These are phyloP conservation scores for Pulveroboletus sp. DNA, from an alignment of 768 basidiomycete species.

Conservation along the genomic window DNA sequence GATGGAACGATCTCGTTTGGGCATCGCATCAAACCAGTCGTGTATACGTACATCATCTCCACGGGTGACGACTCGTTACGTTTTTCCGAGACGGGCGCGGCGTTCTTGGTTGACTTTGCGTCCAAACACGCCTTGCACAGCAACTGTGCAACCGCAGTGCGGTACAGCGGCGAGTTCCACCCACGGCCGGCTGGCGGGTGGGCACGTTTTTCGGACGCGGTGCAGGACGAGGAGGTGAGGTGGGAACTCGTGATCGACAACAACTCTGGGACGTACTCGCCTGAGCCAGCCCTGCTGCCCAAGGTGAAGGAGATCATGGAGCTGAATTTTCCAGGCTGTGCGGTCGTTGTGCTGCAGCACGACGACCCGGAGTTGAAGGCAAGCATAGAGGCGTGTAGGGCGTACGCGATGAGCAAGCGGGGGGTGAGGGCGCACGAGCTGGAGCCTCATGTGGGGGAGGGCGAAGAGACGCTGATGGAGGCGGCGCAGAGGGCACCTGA, in stretches of 20 bases:
- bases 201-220: constrained; percentile 54
- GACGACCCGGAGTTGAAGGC: constrained; percentile 51
- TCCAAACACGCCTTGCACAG: constrained; percentile 84
- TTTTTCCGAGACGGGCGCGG: constrained; percentile 83
- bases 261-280: constrained; percentile 81
- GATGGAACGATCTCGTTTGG: constrained; percentile 15
- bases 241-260: constrained; percentile 90
- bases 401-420: constrained; percentile 57
- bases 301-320: constrained; percentile 58
- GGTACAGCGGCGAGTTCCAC: constrained; percentile 79
- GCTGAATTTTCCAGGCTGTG: constrained; percentile 67
- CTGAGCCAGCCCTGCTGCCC: constrained; percentile 59
- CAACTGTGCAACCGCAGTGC: constrained; percentile 61
- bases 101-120: constrained; percentile 82
- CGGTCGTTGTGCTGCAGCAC: constrained; percentile 48
- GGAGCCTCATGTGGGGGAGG: constrained; percentile 54
- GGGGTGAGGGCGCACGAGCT: constrained; percentile 57
- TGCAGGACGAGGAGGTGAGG: constrained; percentile 47
- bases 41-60: constrained; percentile 84
- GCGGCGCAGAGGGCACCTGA: constrained; percentile 11
- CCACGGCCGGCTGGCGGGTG: constrained; percentile 67
- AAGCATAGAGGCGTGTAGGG: constrained; percentile 64
- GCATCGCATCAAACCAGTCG: constrained; percentile 68
- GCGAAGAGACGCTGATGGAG: constrained; percentile 48
- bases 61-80: constrained; percentile 70